Conservation (phyloP, 2,329 filamentous ascomycete genomes). For the Epichloe baconii region DNA sequence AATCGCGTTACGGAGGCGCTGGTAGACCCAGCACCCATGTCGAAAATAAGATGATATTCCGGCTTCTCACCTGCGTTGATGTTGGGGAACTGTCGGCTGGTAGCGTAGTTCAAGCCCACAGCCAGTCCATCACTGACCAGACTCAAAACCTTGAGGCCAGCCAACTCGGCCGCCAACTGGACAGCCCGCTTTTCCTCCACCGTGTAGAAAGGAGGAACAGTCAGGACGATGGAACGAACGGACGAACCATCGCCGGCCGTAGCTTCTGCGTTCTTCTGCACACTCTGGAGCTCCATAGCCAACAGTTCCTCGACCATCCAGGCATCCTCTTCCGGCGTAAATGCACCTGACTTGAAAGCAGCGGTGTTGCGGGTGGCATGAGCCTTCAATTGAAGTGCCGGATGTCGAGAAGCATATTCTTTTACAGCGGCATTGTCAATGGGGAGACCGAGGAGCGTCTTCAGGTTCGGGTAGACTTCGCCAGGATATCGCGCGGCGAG, state of each 20-base stretch:
- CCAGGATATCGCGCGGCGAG: slow-evolving; percentile 77
- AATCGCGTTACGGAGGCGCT: slow-evolving; percentile 84
- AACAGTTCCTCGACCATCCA: slow-evolving; percentile 84
- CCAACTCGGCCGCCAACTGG: slow-evolving; percentile 71
- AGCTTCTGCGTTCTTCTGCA: slow-evolving; percentile 75
- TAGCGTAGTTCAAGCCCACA: slow-evolving; percentile 92
- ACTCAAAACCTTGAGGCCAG: slow-evolving; percentile 73
- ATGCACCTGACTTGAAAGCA: slow-evolving; percentile 68
- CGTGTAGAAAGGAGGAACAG: slow-evolving; percentile 82
- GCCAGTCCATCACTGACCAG: slow-evolving; percentile 83
- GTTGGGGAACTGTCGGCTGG: slow-evolving; percentile 75
- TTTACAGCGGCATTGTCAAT: slow-evolving; percentile 47
- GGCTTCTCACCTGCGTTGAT: slow-evolving; percentile 72
- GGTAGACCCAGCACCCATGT: slow-evolving; percentile 94
- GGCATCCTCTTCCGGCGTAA: slow-evolving; percentile 44
- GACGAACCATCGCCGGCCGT: slow-evolving; percentile 63
- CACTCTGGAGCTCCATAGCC: slow-evolving; percentile 90
- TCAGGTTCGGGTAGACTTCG: slow-evolving; percentile 91
- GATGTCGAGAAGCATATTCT: slow-evolving; percentile 64
- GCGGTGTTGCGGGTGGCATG: slow-evolving; percentile 52
- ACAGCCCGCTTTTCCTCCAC: slow-evolving; percentile 80
- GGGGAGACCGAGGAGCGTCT: slow-evolving; percentile 70
- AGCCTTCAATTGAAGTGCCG: slow-evolving; percentile 57
- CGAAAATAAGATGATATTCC: slow-evolving; percentile 86
- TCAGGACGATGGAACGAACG: slow-evolving; percentile 76